These are phyloP conservation scores for Podaxis rugospora DNA, from an alignment of 768 basidiomycete species.

Conservation along the genomic window DNA sequence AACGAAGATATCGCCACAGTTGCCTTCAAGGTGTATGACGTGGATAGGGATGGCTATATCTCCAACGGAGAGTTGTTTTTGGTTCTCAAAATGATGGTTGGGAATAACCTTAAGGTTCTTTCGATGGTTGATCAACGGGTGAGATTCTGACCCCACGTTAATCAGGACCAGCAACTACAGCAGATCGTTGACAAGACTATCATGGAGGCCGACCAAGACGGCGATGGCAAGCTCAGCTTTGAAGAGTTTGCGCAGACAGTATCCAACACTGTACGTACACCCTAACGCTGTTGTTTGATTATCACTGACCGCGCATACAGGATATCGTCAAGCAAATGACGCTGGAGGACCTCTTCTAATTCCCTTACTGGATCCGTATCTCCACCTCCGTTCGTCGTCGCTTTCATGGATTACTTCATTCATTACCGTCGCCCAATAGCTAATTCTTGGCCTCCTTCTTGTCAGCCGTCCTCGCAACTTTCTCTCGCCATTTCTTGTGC, in stretches of 20 bases:
- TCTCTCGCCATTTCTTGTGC: neutral
- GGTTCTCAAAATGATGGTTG: conserved; percentile 99
- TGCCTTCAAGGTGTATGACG: conserved; percentile 99
- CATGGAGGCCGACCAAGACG: conserved; percentile 99
- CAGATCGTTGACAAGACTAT: conserved; percentile 99
- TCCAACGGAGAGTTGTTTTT: conserved; percentile 98
- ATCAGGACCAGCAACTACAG: conserved; percentile 93
- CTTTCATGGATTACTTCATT: neutral
- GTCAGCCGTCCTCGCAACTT: neutral
- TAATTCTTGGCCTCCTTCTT: neutral
- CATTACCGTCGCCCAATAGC: neutral
- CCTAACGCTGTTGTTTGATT: neutral
- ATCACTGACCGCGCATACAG: conserved; percentile 31
- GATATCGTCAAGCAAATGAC: conserved; percentile 99
- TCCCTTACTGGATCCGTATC: neutral
- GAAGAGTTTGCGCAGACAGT: conserved; percentile 98
- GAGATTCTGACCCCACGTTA: conserved; percentile 4
- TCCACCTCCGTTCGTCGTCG: neutral
- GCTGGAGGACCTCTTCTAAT: conserved; percentile 84
- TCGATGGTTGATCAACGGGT: neutral
- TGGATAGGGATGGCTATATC: conserved; percentile 96
- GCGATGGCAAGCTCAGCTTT: conserved; percentile 95
- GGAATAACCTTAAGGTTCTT: conserved; percentile 91
- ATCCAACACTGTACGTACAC: conserved; percentile 76
- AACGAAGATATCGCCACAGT: conserved; percentile 44